Base-by-base conservation (phyloP, 768 basidiomycete genomes). In the Asterophora lycoperdoides region DNA sequence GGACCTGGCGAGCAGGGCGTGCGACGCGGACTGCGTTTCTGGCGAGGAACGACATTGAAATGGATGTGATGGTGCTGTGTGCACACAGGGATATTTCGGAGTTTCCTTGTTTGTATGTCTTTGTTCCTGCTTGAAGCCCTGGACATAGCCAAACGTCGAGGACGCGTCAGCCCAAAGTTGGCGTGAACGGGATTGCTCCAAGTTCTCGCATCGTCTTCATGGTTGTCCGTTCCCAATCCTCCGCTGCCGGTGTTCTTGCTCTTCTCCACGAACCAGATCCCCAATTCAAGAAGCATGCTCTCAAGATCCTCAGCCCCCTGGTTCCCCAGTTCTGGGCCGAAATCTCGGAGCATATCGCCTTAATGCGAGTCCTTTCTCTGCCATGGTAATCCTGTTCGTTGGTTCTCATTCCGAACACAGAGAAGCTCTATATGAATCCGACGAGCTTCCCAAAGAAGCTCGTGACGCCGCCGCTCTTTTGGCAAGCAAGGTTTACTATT, bases 261-360 rank as follows among this genome's bases (percentile, higher is more conserved):
- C 77, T 99, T 29, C 82, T 99, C 13, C 81, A 84, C 34, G 96
- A 99, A 68, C 88, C 87, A 46, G 89, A 94, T 56, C 76, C 83
- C 20, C 71, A 86, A 35, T 86, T 98, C 65, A 91, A 93, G 63
- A 83, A 90, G 59, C 89, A 96, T 75, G 96, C 96, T 18, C 82
- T 99, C 58, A 80, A 81, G 42, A 78, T 85, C 38, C 77, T 99
- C 45, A 87, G 83, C 60, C 71, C 80, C 13, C 79, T 97, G 38
- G 92, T 98, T 6, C 83, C 93, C 33, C 86, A 89, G 59, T 98
- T 97, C 68, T 99, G 96, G 96, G 87, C 95, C 40, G 96, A 99
- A 76, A 95, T 98, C 61, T 93, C 92, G 58, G 96, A 99, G 68
- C 83, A 89, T 64, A 86, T 97, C 59, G 80, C 87, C 29, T 72